A percentile compares a stretch with the other conserved stretches of the same genome.
Evolutionary conservation across 495 filamentous ascomycete species (phyloP).

Genomic region (Aspergillus heteromorphus): DNA sequence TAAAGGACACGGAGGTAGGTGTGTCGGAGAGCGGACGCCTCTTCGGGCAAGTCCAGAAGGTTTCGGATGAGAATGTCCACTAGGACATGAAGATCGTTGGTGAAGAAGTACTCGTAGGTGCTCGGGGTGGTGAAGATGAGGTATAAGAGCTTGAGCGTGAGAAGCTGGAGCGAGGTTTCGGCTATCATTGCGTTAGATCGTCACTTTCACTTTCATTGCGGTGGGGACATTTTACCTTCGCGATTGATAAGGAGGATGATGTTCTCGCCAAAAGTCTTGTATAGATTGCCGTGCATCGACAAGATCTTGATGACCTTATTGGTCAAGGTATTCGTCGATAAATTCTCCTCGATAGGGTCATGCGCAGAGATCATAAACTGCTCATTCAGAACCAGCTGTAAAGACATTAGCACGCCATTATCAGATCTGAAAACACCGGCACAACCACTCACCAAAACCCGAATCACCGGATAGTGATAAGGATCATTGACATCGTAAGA

Average conservation of each 20-base stretch:
- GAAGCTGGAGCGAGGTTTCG: slow-evolving; percentile 84
- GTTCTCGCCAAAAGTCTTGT: slow-evolving; percentile 96
- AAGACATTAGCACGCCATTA: slow-evolving; percentile 5
- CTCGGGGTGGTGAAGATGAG: slow-evolving; percentile 85
- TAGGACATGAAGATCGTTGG: slow-evolving; percentile 90
- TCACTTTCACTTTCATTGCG: slow-evolving; percentile 2
- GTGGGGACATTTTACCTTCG: slow-evolving; percentile 55
- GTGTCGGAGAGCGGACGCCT: slow-evolving; percentile 74
- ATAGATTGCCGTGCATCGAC: slow-evolving; percentile 68
- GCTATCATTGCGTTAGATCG: slow-evolving; percentile 35
- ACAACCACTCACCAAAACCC: slow-evolving; percentile 67
- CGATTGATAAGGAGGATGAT: slow-evolving; percentile 94
- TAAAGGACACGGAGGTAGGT: slow-evolving; percentile 97
- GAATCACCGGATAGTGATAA: slow-evolving; percentile 92
- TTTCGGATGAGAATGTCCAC: slow-evolving; percentile 96
- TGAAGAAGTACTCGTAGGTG: slow-evolving; percentile 97
- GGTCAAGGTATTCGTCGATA: slow-evolving; percentile 53
- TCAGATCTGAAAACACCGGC: not conserved
- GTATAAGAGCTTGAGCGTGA: slow-evolving; percentile 93
- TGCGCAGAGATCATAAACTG: slow-evolving; percentile 86
- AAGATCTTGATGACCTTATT: slow-evolving; percentile 92
- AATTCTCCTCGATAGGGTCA: slow-evolving; percentile 40
- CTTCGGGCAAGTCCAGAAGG: slow-evolving; percentile 82
- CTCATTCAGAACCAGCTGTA: slow-evolving; percentile 89
- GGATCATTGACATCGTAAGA: slow-evolving; percentile 90